Evolutionary conservation across 495 filamentous ascomycete genomes (phyloP).

Genomic region (Penicillium pulvis): DNA sequence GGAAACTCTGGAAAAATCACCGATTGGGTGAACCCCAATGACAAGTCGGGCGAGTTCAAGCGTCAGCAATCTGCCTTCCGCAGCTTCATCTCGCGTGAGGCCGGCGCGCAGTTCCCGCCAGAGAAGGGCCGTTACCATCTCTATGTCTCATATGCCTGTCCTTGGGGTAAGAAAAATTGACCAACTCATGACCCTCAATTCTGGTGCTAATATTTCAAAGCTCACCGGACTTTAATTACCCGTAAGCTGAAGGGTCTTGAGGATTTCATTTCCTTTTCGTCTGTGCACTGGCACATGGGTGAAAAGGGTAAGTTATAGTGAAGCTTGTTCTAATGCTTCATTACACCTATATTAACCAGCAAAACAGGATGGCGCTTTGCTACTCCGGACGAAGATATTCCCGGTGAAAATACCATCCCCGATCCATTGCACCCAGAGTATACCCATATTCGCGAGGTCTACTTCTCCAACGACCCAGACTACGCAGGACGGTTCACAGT

Average conservation of each 20-base stretch:
- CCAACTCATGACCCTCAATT: not conserved
- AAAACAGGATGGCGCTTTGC: slow-evolving; percentile 76
- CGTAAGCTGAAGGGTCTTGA: slow-evolving; percentile 69
- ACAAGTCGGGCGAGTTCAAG: slow-evolving; percentile 88
- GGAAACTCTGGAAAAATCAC: slow-evolving; percentile 60
- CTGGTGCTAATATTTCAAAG: slow-evolving; percentile 32
- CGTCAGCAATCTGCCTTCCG: slow-evolving; percentile 72
- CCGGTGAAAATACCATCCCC: slow-evolving; percentile 56
- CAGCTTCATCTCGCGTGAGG: slow-evolving; percentile 65
- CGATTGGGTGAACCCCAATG: slow-evolving; percentile 74
- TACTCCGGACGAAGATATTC: slow-evolving; percentile 62
- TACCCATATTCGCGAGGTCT: slow-evolving; percentile 61
- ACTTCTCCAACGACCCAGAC: slow-evolving; percentile 60
- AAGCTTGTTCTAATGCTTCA: not conserved
- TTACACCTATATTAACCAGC: slow-evolving; percentile 7
- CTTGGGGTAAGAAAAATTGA: slow-evolving; percentile 55
- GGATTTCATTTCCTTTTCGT: slow-evolving; percentile 64
- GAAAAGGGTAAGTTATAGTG: slow-evolving; percentile 52
- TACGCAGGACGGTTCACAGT: slow-evolving; percentile 65
- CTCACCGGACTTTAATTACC: slow-evolving; percentile 67
- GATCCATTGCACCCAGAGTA: slow-evolving; percentile 54
- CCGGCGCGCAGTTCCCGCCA: slow-evolving; percentile 63
- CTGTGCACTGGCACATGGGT: slow-evolving; percentile 68
- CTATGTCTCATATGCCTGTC: slow-evolving; percentile 74
- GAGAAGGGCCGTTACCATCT: slow-evolving; percentile 72